These are phyloP conservation scores for Mycosarcoma mackinlayi DNA, from an alignment of 1,284 basidiomycete genomes.

Conservation along the genomic window DNA sequence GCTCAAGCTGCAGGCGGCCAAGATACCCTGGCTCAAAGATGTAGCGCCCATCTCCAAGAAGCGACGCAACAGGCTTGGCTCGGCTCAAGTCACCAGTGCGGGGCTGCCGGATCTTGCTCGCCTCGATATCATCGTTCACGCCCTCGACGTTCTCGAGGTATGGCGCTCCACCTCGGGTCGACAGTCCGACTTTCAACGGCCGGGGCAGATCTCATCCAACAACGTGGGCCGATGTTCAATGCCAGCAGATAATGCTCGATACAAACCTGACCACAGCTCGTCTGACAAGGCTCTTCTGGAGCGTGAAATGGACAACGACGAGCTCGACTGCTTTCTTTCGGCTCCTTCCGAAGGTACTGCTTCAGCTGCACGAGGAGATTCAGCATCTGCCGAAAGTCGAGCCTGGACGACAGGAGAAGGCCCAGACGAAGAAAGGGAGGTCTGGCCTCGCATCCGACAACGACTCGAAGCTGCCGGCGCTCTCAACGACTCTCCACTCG, in stretches of 20 bases:
- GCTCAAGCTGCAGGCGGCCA: constrained; percentile 8
- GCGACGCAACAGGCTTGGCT: neutral
- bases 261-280: neutral
- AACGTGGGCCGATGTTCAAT: no score
- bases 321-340: constrained; percentile 29
- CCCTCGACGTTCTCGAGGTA: constrained; percentile 25
- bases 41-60: constrained; percentile 7
- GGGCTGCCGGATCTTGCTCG: constrained; percentile 9
- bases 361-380: neutral
- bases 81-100: neutral
- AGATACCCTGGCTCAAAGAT: constrained; percentile 28
- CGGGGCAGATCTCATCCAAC: neutral
- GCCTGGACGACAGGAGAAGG: neutral
- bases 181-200: neutral
- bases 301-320: constrained; percentile 6
- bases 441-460: constrained; percentile 15
- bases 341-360: neutral
- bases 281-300: neutral
- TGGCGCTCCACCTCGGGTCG: constrained; percentile 2
- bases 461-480: constrained; percentile 10
- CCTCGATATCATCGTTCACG: constrained; percentile 26
- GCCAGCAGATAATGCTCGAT: neutral
- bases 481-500: neutral
- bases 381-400: neutral
- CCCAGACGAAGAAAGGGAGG: neutral